Evolutionary conservation across 345 rosid species (phyloP).

Genomic region (Schrenkiella parvula): DNA sequence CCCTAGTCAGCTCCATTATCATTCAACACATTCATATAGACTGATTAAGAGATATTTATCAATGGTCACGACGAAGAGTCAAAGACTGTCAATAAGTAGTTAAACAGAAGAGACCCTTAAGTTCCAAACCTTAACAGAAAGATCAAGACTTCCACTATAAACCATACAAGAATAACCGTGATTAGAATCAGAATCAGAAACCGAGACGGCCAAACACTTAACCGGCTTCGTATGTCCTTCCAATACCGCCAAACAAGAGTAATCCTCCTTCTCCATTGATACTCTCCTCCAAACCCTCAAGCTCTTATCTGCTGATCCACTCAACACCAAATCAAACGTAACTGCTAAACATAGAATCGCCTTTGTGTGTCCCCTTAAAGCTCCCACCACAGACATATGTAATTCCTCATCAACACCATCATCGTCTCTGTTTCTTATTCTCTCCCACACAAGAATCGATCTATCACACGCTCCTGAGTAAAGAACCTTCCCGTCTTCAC

Average conservation of each 20-base stretch:
- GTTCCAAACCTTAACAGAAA: constrained; percentile 53
- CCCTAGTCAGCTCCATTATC: not conserved
- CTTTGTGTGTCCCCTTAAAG: constrained; percentile 65
- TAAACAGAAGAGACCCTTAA: constrained; percentile 24
- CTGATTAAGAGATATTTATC: not conserved
- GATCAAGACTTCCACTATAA: constrained; percentile 71
- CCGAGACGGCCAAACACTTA: constrained; percentile 51
- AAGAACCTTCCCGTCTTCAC: constrained; percentile 49
- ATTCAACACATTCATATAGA: not conserved
- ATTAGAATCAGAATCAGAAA: constrained; percentile 17
- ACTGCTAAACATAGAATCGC: constrained; percentile 63
- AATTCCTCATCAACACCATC: constrained; percentile 8
- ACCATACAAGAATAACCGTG: constrained; percentile 35
- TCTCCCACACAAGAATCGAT: constrained; percentile 74
- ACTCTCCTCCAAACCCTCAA: constrained; percentile 66
- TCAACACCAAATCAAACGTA: constrained; percentile 46
- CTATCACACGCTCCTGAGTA: constrained; percentile 81
- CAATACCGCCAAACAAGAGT: constrained; percentile 50
- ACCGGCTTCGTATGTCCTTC: constrained; percentile 64
- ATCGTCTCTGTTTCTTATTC: not conserved
- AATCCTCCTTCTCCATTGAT: constrained; percentile 29
- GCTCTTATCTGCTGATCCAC: constrained; percentile 71
- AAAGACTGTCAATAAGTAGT: not conserved
- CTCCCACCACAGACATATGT: constrained; percentile 53
- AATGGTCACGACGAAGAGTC: not conserved